Percentiles rank a stretch among this genome's conserved stretches.
Evolutionary conservation across 208 protist species (phyloP).

Genomic region (Crithidia mellificae): DNA sequence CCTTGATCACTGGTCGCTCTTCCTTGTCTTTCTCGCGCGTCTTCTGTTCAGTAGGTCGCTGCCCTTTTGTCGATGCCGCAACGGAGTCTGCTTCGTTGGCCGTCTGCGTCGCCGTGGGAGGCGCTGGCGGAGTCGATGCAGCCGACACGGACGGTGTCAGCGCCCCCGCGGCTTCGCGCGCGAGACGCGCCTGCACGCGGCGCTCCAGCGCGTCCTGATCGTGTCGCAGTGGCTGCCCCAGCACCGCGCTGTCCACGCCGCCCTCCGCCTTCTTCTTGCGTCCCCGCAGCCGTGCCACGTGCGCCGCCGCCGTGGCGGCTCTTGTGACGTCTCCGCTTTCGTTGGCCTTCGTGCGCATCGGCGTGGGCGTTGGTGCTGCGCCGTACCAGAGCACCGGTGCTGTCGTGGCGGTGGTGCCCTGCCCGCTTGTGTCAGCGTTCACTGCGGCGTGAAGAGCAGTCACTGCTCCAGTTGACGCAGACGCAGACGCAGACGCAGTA

Average conservation of each 20-base stretch:
- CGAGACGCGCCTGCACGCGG: slow-evolving; percentile 2
- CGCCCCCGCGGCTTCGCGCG: not conserved
- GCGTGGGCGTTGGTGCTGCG: not conserved
- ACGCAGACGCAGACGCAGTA: not conserved
- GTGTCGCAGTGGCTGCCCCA: slow-evolving; percentile 17
- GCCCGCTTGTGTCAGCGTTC: too few species aligned
- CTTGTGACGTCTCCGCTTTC: slow-evolving; percentile 1
- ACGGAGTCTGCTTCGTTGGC: not conserved
- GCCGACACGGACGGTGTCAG: not conserved
- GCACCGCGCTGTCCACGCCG: slow-evolving; percentile 23
- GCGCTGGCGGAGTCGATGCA: not conserved
- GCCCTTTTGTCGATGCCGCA: not conserved
- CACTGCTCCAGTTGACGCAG: too few species aligned
- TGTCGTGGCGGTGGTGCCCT: slow-evolving; percentile 13
- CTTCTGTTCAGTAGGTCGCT: not conserved
- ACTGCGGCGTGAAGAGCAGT: too few species aligned
- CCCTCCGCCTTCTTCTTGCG: slow-evolving; percentile 27
- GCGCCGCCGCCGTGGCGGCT: slow-evolving; percentile 12
- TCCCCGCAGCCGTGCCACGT: slow-evolving; percentile 8
- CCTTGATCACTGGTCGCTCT: not conserved
- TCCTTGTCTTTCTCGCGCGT: too few species aligned
- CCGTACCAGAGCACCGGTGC: slow-evolving; percentile 33
- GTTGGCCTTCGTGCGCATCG: not conserved
- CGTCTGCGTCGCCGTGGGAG: not conserved
- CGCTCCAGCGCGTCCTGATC: slow-evolving; percentile 29